phyloP scores from a whole-genome alignment of 2,329 filamentous ascomycete species.

The Chaetomium strumarium region DNA sequence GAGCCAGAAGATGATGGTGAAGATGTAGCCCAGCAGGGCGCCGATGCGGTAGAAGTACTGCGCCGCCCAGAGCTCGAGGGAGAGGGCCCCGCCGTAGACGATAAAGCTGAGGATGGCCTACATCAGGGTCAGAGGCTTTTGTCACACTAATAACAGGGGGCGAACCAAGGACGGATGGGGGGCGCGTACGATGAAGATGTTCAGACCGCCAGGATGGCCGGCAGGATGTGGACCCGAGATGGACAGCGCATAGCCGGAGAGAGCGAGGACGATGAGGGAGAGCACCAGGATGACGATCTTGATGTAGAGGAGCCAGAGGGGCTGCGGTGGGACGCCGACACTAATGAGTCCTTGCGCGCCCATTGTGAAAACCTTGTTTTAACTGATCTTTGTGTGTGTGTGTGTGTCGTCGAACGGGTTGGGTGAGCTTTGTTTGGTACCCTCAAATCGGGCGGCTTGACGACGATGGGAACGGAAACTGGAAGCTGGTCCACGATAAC shows the following conservation, averaged over 20 bases:
- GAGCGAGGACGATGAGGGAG: constrained; percentile 35
- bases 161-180: constrained; percentile 25
- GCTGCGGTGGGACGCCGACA: constrained; percentile 33
- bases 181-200: constrained; percentile 42
- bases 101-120: constrained; percentile 38
- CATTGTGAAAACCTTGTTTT: too few relatives aligned
- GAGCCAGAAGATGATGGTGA: constrained; percentile 41
- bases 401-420: neutral
- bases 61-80: constrained; percentile 32
- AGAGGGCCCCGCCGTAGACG: constrained; percentile 35
- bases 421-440: too few relatives aligned
- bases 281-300: constrained; percentile 36
- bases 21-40: constrained; percentile 32
- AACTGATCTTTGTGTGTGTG: too few relatives aligned
- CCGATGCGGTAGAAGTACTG: constrained; percentile 35
- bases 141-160: neutral
- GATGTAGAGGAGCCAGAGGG: constrained; percentile 34
- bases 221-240: constrained; percentile 26
- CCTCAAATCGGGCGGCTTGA: too few relatives aligned
- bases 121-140: neutral
- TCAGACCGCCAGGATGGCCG: constrained; percentile 36
- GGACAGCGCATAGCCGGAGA: constrained; percentile 37
- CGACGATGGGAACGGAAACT: neutral
- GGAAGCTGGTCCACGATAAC: too few relatives aligned
- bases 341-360: constrained; percentile 30